Evolutionary conservation across 1,139 yeast species (phyloP).

Genomic region (Candida tropicalis): DNA sequence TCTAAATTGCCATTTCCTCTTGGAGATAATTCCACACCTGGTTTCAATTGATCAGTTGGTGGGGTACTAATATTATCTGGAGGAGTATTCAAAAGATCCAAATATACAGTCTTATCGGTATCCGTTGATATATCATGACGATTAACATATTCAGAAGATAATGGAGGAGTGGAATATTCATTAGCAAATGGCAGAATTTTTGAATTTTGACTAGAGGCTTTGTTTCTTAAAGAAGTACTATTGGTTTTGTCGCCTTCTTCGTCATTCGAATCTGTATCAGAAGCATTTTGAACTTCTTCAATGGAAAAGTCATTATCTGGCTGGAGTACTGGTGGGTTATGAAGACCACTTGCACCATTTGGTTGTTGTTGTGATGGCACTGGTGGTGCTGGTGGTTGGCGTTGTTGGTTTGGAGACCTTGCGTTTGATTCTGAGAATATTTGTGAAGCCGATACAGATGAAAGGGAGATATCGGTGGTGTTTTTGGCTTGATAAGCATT

Average conservation of each 20-base stretch:
- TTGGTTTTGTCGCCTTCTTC: slow-evolving; percentile 16
- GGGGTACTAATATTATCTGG: slow-evolving; percentile 6
- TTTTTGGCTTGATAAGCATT: neutral
- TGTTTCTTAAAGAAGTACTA: slow-evolving; percentile 16
- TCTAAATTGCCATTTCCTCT: slow-evolving; percentile 8
- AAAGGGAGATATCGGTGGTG: slow-evolving; percentile 4
- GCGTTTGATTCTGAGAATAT: slow-evolving; percentile 4
- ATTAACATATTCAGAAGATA: slow-evolving; percentile 4
- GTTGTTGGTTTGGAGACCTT: neutral
- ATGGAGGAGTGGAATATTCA: slow-evolving; percentile 14
- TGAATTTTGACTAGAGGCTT: slow-evolving; percentile 9
- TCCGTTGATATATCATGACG: slow-evolving; percentile 10
- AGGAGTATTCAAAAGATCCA: slow-evolving; percentile 24
- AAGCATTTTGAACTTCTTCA: slow-evolving; percentile 43
- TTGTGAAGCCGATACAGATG: slow-evolving; percentile 6
- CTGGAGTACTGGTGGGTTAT: slow-evolving; percentile 5
- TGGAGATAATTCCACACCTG: slow-evolving; percentile 27
- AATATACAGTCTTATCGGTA: slow-evolving; percentile 19
- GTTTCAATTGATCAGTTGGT: slow-evolving; percentile 22
- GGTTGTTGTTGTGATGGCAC: slow-evolving; percentile 10
- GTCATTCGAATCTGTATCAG: slow-evolving; percentile 36
- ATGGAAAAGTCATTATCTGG: slow-evolving; percentile 34
- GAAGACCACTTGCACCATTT: neutral
- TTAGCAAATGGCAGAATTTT: slow-evolving; percentile 8
- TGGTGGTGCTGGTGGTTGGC: slow-evolving; percentile 2